Evolutionary conservation across 306 rosid species (phyloP).

Genomic region (Biancaea sappan): DNA sequence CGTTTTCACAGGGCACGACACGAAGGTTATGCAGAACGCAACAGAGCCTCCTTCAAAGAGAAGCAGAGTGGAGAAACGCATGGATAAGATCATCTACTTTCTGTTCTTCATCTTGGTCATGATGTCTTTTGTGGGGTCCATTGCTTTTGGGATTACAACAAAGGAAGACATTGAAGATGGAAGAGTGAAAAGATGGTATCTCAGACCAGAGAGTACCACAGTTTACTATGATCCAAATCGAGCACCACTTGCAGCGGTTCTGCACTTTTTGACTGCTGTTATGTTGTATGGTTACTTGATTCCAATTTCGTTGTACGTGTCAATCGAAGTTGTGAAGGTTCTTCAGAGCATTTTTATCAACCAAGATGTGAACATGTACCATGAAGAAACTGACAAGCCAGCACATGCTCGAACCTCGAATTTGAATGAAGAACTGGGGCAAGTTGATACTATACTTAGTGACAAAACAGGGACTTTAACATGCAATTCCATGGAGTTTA

Average conservation of each 20-base stretch:
- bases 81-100: conserved; percentile 82
- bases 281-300: conserved; percentile 87
- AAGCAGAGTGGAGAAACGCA: conserved; percentile 81
- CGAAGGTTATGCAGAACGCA: conserved; percentile 93
- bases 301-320: conserved; percentile 92
- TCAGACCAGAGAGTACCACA: conserved; percentile 75
- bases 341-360: conserved; percentile 86
- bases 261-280: conserved; percentile 74
- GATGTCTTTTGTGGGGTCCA: conserved; percentile 61
- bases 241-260: conserved; percentile 66
- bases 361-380: conserved; percentile 76
- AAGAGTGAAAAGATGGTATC: conserved; percentile 77
- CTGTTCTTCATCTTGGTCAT: conserved; percentile 64
- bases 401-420: conserved; percentile 89
- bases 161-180: conserved; percentile 66
- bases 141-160: conserved; percentile 69
- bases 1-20: conserved; percentile 82
- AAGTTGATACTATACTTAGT: conserved; percentile 87
- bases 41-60: conserved; percentile 93
- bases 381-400: conserved; percentile 85
- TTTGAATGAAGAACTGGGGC: conserved; percentile 97
- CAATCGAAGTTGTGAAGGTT: conserved; percentile 93
- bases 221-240: conserved; percentile 60
- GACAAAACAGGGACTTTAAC: conserved; percentile 97
- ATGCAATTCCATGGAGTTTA: conserved; percentile 93